A percentile compares a stretch with the other conserved stretches of the same genome.
Evolutionary conservation across 495 filamentous ascomycete species (phyloP).

Genomic region (Chaetomidium leptoderma): DNA sequence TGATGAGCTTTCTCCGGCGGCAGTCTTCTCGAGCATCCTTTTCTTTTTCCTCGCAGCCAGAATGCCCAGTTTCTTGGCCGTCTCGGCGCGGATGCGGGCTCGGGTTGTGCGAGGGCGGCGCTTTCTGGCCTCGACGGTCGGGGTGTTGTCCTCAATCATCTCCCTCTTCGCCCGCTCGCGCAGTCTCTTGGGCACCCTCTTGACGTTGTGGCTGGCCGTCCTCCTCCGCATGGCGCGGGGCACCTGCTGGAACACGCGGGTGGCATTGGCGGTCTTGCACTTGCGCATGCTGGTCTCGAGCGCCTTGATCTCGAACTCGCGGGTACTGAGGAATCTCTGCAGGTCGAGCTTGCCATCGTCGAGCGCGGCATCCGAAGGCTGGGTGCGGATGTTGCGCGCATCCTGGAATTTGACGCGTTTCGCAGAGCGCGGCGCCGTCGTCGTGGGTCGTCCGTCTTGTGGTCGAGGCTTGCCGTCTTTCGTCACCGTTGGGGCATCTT

Average conservation of each 20-base stretch:
- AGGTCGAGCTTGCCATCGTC: conserved; percentile 75
- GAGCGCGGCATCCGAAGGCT: conserved; percentile 66
- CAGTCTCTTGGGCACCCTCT: conserved; percentile 79
- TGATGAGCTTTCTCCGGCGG: conserved; percentile 7
- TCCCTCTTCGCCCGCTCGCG: conserved; percentile 67
- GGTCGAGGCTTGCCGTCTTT: conserved; percentile 9
- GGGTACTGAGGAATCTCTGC: conserved; percentile 71
- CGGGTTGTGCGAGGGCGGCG: conserved; percentile 64
- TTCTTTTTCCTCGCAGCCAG: conserved; percentile 57
- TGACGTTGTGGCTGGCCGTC: conserved; percentile 92
- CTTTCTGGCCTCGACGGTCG: conserved; percentile 67
- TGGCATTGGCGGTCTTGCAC: conserved; percentile 61
- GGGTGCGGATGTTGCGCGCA: conserved; percentile 67
- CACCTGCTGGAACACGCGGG: conserved; percentile 83
- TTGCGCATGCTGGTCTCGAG: conserved; percentile 72
- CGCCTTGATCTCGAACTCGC: conserved; percentile 83
- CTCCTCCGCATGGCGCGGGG: conserved; percentile 77
- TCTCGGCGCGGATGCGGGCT: conserved; percentile 74
- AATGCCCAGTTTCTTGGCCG: conserved; percentile 64
- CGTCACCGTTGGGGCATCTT: conserved; percentile 19
- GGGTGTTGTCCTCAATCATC: conserved; percentile 90
- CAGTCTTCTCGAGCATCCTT: conserved; percentile 46
- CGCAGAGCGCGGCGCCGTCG: conserved; percentile 15
- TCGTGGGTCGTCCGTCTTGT: background rate
- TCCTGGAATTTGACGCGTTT: conserved; percentile 63